These are phyloP conservation scores for Alternaria conjuncta DNA, from an alignment of 2,329 filamentous ascomycete species.

Conservation along the genomic window DNA sequence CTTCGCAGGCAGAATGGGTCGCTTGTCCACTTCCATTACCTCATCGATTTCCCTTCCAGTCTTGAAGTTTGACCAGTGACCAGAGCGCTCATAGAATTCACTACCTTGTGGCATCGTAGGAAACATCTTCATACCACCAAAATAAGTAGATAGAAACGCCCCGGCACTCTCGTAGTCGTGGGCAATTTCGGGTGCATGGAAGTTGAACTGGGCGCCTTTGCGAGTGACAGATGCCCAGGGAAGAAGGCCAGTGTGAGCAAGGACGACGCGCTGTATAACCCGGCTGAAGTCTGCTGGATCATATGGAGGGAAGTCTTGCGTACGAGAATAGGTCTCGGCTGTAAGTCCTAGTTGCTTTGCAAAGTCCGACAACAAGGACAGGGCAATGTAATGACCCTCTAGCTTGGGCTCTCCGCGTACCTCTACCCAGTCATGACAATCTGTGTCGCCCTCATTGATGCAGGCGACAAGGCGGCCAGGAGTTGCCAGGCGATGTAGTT, in stretches of 20 bases:
- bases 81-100: constrained; percentile 6
- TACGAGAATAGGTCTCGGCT: neutral
- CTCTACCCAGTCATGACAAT: constrained; percentile 23
- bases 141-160: constrained; percentile 20
- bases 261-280: constrained; percentile 11
- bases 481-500: constrained; percentile 19
- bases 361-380: constrained; percentile 14
- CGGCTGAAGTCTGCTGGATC: constrained; percentile 29
- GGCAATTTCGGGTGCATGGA: constrained; percentile 5
- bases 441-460: constrained; percentile 3
- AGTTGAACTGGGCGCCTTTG: constrained; percentile 16
- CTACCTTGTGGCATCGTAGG: constrained; percentile 2
- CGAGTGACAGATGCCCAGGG: constrained; percentile 21
- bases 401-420: constrained; percentile 25
- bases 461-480: neutral
- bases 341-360: constrained; percentile 6
- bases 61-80: constrained; percentile 23
- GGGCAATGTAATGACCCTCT: constrained; percentile 19
- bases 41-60: constrained; percentile 16
- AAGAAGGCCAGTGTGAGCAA: constrained; percentile 18
- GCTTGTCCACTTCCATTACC: constrained; percentile 1
- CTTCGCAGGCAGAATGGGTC: neutral
- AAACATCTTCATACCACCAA: constrained; percentile 23
- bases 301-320: neutral
- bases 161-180: neutral